A percentile compares a stretch with the other conserved stretches of the same genome.
Evolutionary conservation across 805 yeast species (phyloP).

Genomic region (Peterozyma xylosa): DNA sequence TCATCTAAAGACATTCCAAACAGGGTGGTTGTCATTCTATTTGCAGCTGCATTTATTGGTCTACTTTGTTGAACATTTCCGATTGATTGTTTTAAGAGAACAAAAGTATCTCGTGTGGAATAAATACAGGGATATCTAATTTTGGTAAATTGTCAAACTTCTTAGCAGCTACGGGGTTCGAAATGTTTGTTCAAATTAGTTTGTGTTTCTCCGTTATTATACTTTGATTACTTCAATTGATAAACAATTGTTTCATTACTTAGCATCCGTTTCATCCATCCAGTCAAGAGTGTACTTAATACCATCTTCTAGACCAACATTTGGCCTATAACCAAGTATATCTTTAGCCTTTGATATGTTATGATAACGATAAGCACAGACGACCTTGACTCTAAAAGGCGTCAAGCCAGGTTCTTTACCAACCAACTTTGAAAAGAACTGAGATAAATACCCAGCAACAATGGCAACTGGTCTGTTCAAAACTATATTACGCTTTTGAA

Average conservation of each 20-base stretch:
- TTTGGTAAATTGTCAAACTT: too few species aligned
- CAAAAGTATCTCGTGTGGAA: too few species aligned
- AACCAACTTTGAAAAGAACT: slow-evolving; percentile 56
- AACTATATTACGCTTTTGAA: slow-evolving; percentile 61
- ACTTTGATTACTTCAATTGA: not conserved
- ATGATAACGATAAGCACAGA: slow-evolving; percentile 91
- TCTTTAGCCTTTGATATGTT: slow-evolving; percentile 82
- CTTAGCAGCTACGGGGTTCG: too few species aligned
- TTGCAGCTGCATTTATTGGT: not conserved
- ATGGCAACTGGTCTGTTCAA: slow-evolving; percentile 73
- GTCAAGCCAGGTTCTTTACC: slow-evolving; percentile 92
- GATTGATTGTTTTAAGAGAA: too few species aligned
- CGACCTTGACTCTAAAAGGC: slow-evolving; percentile 88
- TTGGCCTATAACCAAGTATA: slow-evolving; percentile 73
- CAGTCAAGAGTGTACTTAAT: slow-evolving; percentile 73
- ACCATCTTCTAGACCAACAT: slow-evolving; percentile 72
- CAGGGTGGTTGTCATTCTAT: not conserved
- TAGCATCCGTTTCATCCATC: slow-evolving; percentile 62
- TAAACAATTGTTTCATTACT: not conserved
- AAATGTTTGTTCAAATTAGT: too few species aligned
- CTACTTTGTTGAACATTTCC: not conserved
- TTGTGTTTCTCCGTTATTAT: not conserved
- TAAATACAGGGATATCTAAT: too few species aligned
- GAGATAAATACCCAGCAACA: slow-evolving; percentile 74
- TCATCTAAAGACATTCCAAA: not conserved